phyloP scores from a whole-genome alignment of 169 alveolate species.

The Babesia caballi region DNA sequence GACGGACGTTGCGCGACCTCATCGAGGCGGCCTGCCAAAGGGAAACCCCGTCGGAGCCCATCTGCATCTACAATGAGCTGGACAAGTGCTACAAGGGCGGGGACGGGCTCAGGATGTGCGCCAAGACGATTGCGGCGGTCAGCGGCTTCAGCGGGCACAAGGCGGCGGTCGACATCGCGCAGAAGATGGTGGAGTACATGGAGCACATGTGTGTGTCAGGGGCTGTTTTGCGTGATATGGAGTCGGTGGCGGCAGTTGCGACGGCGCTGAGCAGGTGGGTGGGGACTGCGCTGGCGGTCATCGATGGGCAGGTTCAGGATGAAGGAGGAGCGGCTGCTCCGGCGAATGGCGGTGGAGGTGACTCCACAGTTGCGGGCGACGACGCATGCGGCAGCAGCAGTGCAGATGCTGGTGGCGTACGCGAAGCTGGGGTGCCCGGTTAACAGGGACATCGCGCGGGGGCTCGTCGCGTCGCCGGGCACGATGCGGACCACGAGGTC shows the following conservation, averaged over 20 bases:
- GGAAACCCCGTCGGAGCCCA: background rate
- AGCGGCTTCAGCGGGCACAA: slow-evolving; percentile 18
- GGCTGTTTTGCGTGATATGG: background rate
- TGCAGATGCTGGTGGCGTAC: slow-evolving; percentile 16
- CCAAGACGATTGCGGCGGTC: slow-evolving; percentile 11
- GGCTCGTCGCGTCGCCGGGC: slow-evolving; percentile 4
- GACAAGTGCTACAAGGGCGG: slow-evolving; percentile 1
- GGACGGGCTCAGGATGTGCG: background rate
- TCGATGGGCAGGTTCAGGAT: slow-evolving; percentile 13
- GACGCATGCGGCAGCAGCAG: background rate
- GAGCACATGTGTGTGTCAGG: background rate
- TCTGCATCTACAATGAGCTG: slow-evolving; percentile 6
- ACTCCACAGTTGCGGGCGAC: background rate
- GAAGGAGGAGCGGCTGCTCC: background rate
- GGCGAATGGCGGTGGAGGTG: background rate
- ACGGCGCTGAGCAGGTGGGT: slow-evolving; percentile 13
- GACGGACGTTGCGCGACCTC: slow-evolving; percentile 18
- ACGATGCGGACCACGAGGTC: slow-evolving; percentile 7
- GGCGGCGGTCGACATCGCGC: slow-evolving; percentile 16
- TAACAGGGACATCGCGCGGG: slow-evolving; percentile 8
- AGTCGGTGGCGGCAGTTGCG: slow-evolving; percentile 1
- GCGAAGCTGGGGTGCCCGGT: slow-evolving; percentile 19
- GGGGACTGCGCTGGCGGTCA: background rate
- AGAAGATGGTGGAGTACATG: background rate
- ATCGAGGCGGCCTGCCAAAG: background rate